Percentiles rank a stretch among this genome's conserved stretches.
phyloP scores from a whole-genome alignment of 148 eudicot species.

The Spergularia bocconei region DNA sequence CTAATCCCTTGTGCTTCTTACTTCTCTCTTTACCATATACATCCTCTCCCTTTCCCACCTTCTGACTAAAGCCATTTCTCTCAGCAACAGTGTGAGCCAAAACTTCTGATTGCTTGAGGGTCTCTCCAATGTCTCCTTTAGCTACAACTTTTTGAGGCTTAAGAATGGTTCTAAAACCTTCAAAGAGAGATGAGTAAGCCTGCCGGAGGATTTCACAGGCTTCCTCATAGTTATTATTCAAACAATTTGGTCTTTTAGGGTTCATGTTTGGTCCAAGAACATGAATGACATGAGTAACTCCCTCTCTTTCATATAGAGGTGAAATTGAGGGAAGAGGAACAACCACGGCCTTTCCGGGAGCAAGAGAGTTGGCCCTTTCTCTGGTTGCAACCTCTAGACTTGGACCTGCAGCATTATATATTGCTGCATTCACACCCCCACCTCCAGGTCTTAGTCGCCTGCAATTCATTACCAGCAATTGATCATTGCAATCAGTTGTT shows the following conservation, averaged over 20 bases:
- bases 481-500: slow-evolving; percentile 11
- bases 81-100: slow-evolving; percentile 23
- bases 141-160: slow-evolving; percentile 22
- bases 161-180: slow-evolving; percentile 66
- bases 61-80: slow-evolving; percentile 36
- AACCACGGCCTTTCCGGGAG: slow-evolving; percentile 70
- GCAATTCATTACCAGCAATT: slow-evolving; percentile 29
- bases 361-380: slow-evolving; percentile 60
- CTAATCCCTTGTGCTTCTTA: slow-evolving; percentile 55
- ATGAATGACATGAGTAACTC: slow-evolving; percentile 93
- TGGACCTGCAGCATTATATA: slow-evolving; percentile 81
- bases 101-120: slow-evolving; percentile 17
- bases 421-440: slow-evolving; percentile 96
- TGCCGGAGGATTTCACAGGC: slow-evolving; percentile 78
- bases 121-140: slow-evolving; percentile 14
- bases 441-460: slow-evolving; percentile 97
- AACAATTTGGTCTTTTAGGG: slow-evolving; percentile 72
- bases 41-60: slow-evolving; percentile 46
- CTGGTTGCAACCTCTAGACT: slow-evolving; percentile 71
- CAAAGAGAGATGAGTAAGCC: slow-evolving; percentile 87
- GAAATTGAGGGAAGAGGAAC: slow-evolving; percentile 78
- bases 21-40: slow-evolving; percentile 32
- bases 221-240: slow-evolving; percentile 63
- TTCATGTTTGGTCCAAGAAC: slow-evolving; percentile 99
- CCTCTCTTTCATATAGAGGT: slow-evolving; percentile 64